phyloP scores from a whole-genome alignment of 352 stramenopile genomes.

The Pythium volutum region DNA sequence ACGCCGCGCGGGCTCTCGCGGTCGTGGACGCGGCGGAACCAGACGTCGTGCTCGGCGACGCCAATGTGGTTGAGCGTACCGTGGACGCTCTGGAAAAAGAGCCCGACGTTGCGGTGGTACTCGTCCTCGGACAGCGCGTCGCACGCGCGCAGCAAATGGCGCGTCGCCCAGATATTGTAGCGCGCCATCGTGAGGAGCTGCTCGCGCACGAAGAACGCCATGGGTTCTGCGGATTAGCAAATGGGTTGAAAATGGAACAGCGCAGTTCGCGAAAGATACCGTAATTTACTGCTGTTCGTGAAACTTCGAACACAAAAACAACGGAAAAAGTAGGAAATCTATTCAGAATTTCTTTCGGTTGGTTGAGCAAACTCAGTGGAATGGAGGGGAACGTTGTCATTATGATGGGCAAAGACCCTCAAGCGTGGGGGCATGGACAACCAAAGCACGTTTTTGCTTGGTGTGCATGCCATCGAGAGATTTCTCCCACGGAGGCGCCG shows the following conservation, averaged over 20 bases:
- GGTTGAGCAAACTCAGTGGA: conserved; percentile 15
- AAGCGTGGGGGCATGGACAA: conserved; percentile 19
- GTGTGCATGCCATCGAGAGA: conserved; percentile 16
- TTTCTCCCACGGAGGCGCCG: conserved; percentile 15
- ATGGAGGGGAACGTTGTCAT: conserved; percentile 20
- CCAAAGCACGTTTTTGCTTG: background rate
- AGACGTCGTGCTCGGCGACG: conserved; percentile 24
- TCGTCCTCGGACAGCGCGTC: conserved; percentile 17
- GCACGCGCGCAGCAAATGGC: conserved; percentile 11
- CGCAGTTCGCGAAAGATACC: background rate
- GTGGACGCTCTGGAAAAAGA: conserved; percentile 26
- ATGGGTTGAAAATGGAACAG: background rate
- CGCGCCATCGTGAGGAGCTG: conserved; percentile 24
- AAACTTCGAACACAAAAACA: background rate
- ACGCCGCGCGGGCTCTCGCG: conserved; percentile 5
- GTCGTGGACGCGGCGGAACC: conserved; percentile 25
- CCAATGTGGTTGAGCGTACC: conserved; percentile 26
- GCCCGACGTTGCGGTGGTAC: conserved; percentile 25
- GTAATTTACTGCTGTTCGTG: background rate
- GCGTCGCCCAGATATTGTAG: conserved; percentile 23
- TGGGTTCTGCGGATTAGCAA: background rate
- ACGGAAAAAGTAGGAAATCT: background rate
- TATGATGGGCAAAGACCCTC: conserved; percentile 24
- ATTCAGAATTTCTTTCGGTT: background rate
- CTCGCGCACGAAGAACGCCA: conserved; percentile 20